phyloP scores from a whole-genome alignment of 345 rosid species.

The Pistacia integerrima region DNA sequence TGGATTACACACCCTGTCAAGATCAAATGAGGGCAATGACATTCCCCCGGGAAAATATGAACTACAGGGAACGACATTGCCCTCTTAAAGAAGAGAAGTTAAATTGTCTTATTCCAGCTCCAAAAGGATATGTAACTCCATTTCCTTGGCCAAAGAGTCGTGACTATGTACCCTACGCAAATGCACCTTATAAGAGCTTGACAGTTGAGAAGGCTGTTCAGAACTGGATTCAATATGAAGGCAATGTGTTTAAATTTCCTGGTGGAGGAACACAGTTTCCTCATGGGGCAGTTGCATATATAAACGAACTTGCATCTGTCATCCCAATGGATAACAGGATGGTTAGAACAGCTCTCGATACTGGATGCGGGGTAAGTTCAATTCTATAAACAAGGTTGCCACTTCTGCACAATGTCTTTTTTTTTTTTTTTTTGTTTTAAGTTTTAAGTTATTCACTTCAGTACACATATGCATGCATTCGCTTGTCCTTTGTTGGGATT shows the following conservation, averaged over 20 bases:
- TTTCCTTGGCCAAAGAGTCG: conserved; percentile 82
- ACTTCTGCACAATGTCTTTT: neutral
- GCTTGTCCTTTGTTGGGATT: neutral
- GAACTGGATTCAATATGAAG: conserved; percentile 74
- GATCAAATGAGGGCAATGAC: conserved; percentile 65
- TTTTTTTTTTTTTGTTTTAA: neutral
- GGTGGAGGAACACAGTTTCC: conserved; percentile 82
- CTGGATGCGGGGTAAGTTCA: conserved; percentile 69
- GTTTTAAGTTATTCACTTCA: neutral
- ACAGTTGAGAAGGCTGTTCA: conserved; percentile 75
- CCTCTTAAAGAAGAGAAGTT: conserved; percentile 55
- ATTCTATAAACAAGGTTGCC: neutral
- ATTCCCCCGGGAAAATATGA: conserved; percentile 61
- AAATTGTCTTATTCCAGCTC: conserved; percentile 65
- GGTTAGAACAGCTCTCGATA: conserved; percentile 66
- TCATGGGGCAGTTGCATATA: conserved; percentile 63
- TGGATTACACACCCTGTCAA: conserved; percentile 78
- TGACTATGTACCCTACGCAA: conserved; percentile 68
- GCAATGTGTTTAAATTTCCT: conserved; percentile 68
- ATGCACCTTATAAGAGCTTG: conserved; percentile 71
- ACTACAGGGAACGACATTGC: conserved; percentile 69
- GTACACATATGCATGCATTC: neutral
- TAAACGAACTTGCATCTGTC: conserved; percentile 59
- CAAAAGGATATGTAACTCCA: conserved; percentile 64
- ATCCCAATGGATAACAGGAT: conserved; percentile 58